Evolutionary conservation across 345 rosid species (phyloP), one percentile per base, ranked within the genome.

Genomic region (Lagerstroemia speciosa): DNA sequence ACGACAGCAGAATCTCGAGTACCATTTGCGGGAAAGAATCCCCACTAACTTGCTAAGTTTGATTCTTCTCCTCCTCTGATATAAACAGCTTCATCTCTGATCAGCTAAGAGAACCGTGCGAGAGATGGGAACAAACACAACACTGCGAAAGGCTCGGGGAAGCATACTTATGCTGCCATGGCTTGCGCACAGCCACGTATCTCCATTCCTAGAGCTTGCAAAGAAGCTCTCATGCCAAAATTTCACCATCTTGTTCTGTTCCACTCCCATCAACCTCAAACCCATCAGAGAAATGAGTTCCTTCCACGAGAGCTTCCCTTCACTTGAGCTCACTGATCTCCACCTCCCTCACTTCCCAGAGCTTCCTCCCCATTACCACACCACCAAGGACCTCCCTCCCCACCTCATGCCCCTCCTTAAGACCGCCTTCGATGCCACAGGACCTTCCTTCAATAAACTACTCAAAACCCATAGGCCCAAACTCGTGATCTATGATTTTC

Each of bases 151-250:
- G 33, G 33, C 24, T 29, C 48, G 57, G 30, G 34, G 46, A 66
- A 76, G 67, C 57, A 72, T 79, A 6, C 62, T 77, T 6, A 75
- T 82, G 82, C 36, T 79, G 24, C 81, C 85, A 63, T 77, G 81
- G 83, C 58, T 82, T 32, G 85, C 79, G 34, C 78, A 73, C 53
- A 76, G 82, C 24, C 82, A 78, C 66, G 69, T 79, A 8, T 75
- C 70, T 46, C 81, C 85, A 3, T 82, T 70, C 71, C 64, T 77
- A 5, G 78, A 77, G 68, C 75, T 79, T 27, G 73, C 83, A 67
- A 79, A 77, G 71, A 71, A 22, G 31, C 78, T 79, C 12, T 19
- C 76, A 0, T 10, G 46, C 31, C 67, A 37, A 68, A 71, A 73
- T 20, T 74, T 77, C 71, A 29, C 69, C 48, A 37, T 79, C 30